These are phyloP conservation scores for Mycena belliarum DNA, from an alignment of 768 basidiomycete species.

Conservation along the genomic window DNA sequence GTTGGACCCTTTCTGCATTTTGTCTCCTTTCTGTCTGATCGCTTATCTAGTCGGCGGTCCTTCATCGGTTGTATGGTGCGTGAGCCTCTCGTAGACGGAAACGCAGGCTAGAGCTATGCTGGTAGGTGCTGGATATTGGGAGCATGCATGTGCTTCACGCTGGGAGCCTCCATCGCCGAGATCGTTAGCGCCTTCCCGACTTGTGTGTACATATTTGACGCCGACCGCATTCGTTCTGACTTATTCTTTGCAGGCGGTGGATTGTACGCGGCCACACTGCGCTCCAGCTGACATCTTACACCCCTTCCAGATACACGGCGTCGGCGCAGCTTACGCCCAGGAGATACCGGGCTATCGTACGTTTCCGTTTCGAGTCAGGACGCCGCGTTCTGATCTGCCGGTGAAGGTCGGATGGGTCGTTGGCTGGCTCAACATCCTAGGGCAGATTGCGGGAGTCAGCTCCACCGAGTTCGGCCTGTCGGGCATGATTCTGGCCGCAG, in stretches of 20 bases:
- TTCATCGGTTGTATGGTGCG: constrained; percentile 47
- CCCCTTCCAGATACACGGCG: constrained; percentile 62
- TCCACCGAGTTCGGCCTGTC: constrained; percentile 84
- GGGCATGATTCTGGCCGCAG: constrained; percentile 81
- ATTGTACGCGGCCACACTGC: constrained; percentile 42
- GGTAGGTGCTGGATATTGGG: constrained; percentile 77
- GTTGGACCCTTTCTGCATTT: neutral
- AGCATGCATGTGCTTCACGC: constrained; percentile 70
- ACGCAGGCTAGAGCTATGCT: constrained; percentile 31
- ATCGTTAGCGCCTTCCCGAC: constrained; percentile 72
- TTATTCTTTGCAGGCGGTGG: constrained; percentile 44
- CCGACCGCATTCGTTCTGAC: neutral
- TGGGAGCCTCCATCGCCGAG: constrained; percentile 74
- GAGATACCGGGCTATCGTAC: constrained; percentile 62
- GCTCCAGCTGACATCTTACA: neutral
- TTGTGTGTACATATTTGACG: constrained; percentile 29
- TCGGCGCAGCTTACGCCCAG: constrained; percentile 73
- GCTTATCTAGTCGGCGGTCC: constrained; percentile 54
- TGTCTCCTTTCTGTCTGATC: neutral
- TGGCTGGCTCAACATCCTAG: constrained; percentile 81
- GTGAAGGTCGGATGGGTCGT: constrained; percentile 72
- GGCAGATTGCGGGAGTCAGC: constrained; percentile 83
- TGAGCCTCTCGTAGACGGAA: constrained; percentile 1
- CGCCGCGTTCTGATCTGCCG: neutral
- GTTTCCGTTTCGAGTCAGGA: neutral